Percentiles rank a stretch among this genome's conserved stretches.
phyloP scores from a whole-genome alignment of 2,329 filamentous ascomycete species.

The Hypoxylon sp. region DNA sequence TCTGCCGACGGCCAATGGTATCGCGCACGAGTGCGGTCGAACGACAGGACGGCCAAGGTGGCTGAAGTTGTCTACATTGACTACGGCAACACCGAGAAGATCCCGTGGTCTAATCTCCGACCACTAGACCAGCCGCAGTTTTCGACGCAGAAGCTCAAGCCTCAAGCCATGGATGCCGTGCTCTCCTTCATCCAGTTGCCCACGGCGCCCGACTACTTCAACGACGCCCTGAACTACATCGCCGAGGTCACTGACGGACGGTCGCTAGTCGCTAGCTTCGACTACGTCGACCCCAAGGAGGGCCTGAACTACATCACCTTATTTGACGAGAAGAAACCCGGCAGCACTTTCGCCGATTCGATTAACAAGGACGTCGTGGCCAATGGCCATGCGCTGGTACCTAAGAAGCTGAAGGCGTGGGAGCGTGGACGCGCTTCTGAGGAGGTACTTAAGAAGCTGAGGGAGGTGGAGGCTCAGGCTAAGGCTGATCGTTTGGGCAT shows the following conservation, averaged over 20 bases:
- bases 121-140: slow-evolving; percentile 86
- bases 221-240: slow-evolving; percentile 83
- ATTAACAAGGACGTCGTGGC: slow-evolving; percentile 90
- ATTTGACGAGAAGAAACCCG: slow-evolving; percentile 77
- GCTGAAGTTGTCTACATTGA: slow-evolving; percentile 95
- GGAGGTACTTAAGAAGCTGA: slow-evolving; percentile 79
- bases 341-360: slow-evolving; percentile 76
- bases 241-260: slow-evolving; percentile 80
- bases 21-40: slow-evolving; percentile 89
- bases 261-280: slow-evolving; percentile 90
- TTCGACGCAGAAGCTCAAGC: slow-evolving; percentile 82
- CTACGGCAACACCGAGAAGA: slow-evolving; percentile 93
- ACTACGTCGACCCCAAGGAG: slow-evolving; percentile 84
- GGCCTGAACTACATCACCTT: slow-evolving; percentile 88
- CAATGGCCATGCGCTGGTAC: slow-evolving; percentile 91
- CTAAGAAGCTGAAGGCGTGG: slow-evolving; percentile 91
- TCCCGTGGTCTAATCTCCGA: slow-evolving; percentile 87
- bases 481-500: slow-evolving; percentile 87
- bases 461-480: slow-evolving; percentile 81
- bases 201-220: slow-evolving; percentile 83
- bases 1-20: slow-evolving; percentile 94
- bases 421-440: slow-evolving; percentile 80
- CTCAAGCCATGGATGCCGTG: slow-evolving; percentile 88
- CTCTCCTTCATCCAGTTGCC: slow-evolving; percentile 93
- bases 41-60: slow-evolving; percentile 90